A percentile compares a stretch with the other conserved stretches of the same genome.
Conservation (phyloP, 2,329 filamentous ascomycete species). For the Penicillium occitanis region DNA sequence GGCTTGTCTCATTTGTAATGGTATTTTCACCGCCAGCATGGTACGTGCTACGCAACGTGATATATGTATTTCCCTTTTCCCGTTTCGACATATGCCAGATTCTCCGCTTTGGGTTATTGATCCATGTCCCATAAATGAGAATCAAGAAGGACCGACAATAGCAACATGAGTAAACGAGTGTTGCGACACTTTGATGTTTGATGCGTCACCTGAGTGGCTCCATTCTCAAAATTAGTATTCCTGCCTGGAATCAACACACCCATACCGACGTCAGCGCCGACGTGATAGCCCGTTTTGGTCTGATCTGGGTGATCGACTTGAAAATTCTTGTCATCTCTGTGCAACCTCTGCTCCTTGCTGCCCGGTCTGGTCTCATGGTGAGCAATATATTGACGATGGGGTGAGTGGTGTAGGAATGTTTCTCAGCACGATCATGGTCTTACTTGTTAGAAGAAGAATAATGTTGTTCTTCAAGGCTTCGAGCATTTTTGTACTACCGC, state of each 20-base stretch:
- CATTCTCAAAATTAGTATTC: not conserved
- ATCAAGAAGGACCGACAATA: not conserved
- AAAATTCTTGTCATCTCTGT: not conserved
- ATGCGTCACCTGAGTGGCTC: not conserved
- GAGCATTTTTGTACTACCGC: not conserved
- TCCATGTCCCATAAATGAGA: not conserved
- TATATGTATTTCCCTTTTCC: not conserved
- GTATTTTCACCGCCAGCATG: not conserved
- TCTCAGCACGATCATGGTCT: not conserved
- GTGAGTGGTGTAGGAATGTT: not conserved
- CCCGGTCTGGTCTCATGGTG: not conserved
- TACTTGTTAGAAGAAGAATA: not conserved
- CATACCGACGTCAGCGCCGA: not conserved
- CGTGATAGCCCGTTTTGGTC: not conserved
- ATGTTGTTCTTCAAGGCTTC: not conserved
- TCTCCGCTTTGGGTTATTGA: not conserved
- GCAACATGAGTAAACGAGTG: not conserved
- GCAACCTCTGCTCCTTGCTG: not conserved
- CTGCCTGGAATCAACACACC: not conserved
- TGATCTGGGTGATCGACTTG: not conserved
- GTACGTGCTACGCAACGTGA: not conserved
- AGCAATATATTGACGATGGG: not conserved
- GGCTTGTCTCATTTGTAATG: not conserved
- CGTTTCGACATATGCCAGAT: not conserved
- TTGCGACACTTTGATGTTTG: not conserved